These are phyloP conservation scores for Aspergillus thermomutatus DNA, from an alignment of 2,329 filamentous ascomycete genomes.

Conservation along the genomic window DNA sequence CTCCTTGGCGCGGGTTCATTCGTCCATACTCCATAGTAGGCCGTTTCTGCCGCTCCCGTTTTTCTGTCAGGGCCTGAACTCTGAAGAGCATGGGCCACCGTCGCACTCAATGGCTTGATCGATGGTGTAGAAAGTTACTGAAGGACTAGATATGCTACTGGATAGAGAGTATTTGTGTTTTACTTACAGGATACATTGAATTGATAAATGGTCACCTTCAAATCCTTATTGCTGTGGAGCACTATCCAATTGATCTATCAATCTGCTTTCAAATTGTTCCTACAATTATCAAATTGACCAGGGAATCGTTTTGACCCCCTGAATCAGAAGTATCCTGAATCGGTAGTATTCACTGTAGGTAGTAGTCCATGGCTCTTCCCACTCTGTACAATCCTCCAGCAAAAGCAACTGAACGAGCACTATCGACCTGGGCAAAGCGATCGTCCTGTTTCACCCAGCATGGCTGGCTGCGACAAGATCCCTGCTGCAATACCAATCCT, in stretches of 20 bases:
- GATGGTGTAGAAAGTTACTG: no score
- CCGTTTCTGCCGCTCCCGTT: slow-evolving; percentile 26
- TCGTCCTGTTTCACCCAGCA: slow-evolving; percentile 13
- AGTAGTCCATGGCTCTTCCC: not conserved
- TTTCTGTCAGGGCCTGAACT: slow-evolving; percentile 25
- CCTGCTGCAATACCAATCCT: slow-evolving; percentile 17
- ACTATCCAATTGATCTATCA: not conserved
- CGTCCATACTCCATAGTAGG: slow-evolving; percentile 11
- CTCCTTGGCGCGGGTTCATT: not conserved
- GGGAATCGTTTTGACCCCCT: not conserved
- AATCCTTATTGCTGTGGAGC: not conserved
- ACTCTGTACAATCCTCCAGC: slow-evolving; percentile 5
- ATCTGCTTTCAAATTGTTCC: not conserved
- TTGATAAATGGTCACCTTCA: no score
- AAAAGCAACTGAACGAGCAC: slow-evolving; percentile 7
- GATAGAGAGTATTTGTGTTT: not conserved
- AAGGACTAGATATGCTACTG: no score
- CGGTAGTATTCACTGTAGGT: not conserved
- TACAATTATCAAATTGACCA: not conserved
- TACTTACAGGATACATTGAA: not conserved
- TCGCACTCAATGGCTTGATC: not conserved
- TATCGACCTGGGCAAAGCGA: not conserved
- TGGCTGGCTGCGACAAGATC: slow-evolving; percentile 1
- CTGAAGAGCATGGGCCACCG: slow-evolving; percentile 20
- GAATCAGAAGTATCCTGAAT: not conserved